Conservation (phyloP, 2,329 filamentous ascomycete genomes). For the Pochonia chlamydosporia region DNA sequence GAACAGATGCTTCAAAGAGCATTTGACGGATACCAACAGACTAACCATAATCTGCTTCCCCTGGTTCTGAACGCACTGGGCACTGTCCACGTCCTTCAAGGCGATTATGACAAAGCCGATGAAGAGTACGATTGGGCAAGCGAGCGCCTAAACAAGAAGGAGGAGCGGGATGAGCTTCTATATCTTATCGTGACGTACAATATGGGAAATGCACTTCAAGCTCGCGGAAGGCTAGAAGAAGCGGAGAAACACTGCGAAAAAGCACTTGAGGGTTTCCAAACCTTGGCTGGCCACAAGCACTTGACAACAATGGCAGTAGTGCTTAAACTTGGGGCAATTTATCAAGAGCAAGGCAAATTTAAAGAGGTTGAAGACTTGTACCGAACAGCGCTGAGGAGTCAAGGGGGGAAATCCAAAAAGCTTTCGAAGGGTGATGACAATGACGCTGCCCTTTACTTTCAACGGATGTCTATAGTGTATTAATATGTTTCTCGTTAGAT, state of each 20-base stretch:
- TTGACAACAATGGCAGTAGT: neutral
- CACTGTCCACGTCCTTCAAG: neutral
- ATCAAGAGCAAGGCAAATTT: neutral
- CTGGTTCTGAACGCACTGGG: neutral
- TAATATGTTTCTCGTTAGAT: too few relatives aligned
- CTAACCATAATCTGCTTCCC: neutral
- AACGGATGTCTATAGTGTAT: neutral
- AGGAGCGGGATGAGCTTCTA: neutral
- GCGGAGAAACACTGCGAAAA: neutral
- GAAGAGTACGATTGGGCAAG: neutral
- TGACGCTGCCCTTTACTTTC: neutral
- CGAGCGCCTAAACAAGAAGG: neutral
- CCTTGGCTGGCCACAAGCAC: neutral
- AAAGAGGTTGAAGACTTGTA: neutral
- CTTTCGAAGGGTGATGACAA: neutral
- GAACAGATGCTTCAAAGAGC: neutral
- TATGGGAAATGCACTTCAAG: neutral
- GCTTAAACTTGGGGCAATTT: neutral
- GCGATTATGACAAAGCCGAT: neutral
- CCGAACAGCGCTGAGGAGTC: neutral
- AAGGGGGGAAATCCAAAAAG: neutral
- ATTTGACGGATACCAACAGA: neutral
- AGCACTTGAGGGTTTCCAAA: neutral
- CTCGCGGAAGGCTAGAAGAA: neutral
- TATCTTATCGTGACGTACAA: neutral